Evolutionary conservation across 306 rosid species (phyloP), one percentile per base, ranked within the genome.

Genomic region (Dryas drummondii): DNA sequence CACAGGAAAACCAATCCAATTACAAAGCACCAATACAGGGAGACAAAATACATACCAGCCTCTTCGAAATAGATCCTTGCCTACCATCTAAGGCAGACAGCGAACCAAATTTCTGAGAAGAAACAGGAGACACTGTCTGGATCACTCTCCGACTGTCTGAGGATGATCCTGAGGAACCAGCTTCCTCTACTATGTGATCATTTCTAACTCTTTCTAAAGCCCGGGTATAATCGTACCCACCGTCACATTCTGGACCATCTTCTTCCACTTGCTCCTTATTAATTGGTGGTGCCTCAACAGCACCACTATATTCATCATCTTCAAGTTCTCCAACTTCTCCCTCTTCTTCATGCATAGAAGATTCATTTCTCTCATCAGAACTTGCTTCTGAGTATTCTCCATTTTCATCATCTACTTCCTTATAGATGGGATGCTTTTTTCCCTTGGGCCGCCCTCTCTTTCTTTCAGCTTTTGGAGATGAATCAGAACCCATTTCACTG

Each of bases 21-120:
- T 81, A 45, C 56, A 78, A 71, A 75, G 52, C 56, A 74, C 75
- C 69, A 65, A 82, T 15, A 49, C 15, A 80, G 52, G 86, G 68
- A 81, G 80, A 76, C 57, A 80, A 74, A 64, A 60, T 26, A 53
- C 74, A 41, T 85, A 94, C 98, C 93, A 85, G 84, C 80, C 88
- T 81, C 74, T 88, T 94, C 26, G 97, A 86, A 64, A 66, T 72
- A 74, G 97, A 91, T 79, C 89, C 85, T 58, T 94, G 96, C 83
- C 90, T 90, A 60, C 87, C 85, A 74, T 94, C 98, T 70, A 94
- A 75, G 47, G 98, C 96, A 58, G 96, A 90, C 72, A 94, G 85
- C 71, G 97, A 94, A 72, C 96, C 96, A 85, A 94, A 94, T 82
- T 91, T 94, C 94, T 87, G 94, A 57, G 96, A 78, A 77, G 97